Base-by-base conservation (phyloP, 1,284 basidiomycete genomes). In the Cutaneotrichosporon cutaneum region DNA sequence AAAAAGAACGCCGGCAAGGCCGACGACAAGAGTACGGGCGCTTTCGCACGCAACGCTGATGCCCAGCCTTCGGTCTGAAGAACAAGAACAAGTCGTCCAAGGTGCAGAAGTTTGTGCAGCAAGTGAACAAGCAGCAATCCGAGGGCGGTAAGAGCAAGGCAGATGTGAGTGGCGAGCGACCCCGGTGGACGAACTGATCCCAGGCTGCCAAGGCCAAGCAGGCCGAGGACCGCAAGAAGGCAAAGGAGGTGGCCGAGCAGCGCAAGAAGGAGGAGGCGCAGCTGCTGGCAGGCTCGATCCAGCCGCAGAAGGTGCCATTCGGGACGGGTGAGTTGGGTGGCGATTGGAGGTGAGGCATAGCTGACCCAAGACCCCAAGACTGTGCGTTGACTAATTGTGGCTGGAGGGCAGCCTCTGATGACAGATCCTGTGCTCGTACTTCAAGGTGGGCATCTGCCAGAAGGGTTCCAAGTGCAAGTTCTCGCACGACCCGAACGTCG, bases 1-100 rank as follows among this genome's bases (percentile, higher is more conserved):
- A 78, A 78, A 51, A 62, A 62, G 70, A 26, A 33, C 52, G 35
- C 6, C 21, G 65, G 62, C 32, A 72, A 70, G 63, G 24, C 14
- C 33, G 76, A 78, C 54, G 76, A 78, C 72, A 78, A 78, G 72
- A 64, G 63, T 60, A 11, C 13, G 63, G 13, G 13, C 11, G 4
- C 9, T 21, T 10, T 8, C 2, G 22, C 21, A 35, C 21, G 26
- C 6, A 36, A 21, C 2, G 26, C 60, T 61, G 26, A 61, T 51
- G 10, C 21, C 10, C 42, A 60, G 59, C 89, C 65, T 95, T 95
- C 78, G 92, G 92, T 62, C 84, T 94, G 87, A 94, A 94, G 85
- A 95, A 94, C 82, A 94, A 95, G 90, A 94, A 94, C 77, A 94
- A 94, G 83, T 94, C 91, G 14, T 83, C 90, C 68, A 97, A 90